Base-by-base conservation (phyloP, 2,329 filamentous ascomycete genomes). In the Aspergillus tanneri region DNA sequence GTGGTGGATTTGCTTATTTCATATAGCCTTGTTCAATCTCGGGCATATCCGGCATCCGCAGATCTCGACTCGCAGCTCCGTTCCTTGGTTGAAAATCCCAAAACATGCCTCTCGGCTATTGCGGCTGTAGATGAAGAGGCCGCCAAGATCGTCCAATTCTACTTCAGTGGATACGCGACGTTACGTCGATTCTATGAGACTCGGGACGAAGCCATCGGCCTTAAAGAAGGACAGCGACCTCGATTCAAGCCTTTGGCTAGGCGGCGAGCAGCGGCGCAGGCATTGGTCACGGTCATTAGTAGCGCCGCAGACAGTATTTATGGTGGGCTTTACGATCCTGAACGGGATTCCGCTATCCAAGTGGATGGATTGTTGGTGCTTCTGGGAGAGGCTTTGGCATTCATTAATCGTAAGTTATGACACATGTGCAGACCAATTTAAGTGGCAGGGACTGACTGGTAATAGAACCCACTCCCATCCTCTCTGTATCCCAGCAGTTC, bases 91-190 rank as follows among this genome's bases (percentile, higher is more conserved):
- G 79, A 78, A 45, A 83, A 86, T 43, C 87, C 90, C 10, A 86
- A 85, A 57, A 72, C 81, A 11, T 86, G 87, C 0, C 77, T 97
- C 3, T 82, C 85, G 46, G 76, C 81, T 23, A 83, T 92, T 44
- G 87, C 88, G 5, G 79, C 80, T 21, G 79, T 86, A 44, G 92
- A 96, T 60, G 73, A 87, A 24, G 86, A 91, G 63, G 91, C 90
- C 6, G 92, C 91, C 7, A 81, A 88, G 58, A 80, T 96, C 9
- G 77, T 97, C 3, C 88, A 91, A 38, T 87, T 86, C 52, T 86
- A 91, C 71, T 83, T 96, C 8, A 93, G 88, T 65, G 92, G 92
- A 18, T 97, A 97, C 63, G 92, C 91, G 18, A 95, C 90, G 0
- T 77, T 97, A 16, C 87, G 92, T 27, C 86, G 85, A 57, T 96